A percentile compares a stretch with the other conserved stretches of the same genome.
Evolutionary conservation across 345 rosid genomes (phyloP).

Genomic region (Litchi chinensis): DNA sequence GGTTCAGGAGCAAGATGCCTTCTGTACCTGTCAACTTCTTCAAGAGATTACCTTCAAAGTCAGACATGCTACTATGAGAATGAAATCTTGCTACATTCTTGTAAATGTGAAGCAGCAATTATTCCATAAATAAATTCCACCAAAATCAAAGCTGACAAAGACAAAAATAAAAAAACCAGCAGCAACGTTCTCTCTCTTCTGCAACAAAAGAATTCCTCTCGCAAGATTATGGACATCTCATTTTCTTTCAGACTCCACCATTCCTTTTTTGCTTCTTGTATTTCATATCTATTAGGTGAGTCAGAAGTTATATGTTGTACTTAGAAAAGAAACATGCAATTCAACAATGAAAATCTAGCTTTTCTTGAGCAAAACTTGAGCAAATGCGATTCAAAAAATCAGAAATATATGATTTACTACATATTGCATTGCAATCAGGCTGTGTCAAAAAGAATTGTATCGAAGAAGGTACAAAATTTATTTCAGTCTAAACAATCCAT

Average conservation of each 20-base stretch:
- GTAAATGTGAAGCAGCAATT: constrained; percentile 15
- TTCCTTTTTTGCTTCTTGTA: constrained; percentile 27
- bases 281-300: neutral
- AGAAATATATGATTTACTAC: neutral
- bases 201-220: neutral
- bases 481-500: neutral
- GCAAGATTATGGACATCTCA: constrained; percentile 22
- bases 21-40: constrained; percentile 94
- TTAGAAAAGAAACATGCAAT: neutral
- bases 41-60: constrained; percentile 89
- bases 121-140: constrained; percentile 11
- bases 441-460: neutral
- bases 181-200: neutral
- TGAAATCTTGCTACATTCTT: neutral
- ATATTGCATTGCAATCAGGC: neutral
- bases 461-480: neutral
- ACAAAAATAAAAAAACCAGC: neutral
- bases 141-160: constrained; percentile 11
- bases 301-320: neutral
- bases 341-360: neutral
- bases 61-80: constrained; percentile 76
- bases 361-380: neutral
- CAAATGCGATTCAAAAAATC: neutral
- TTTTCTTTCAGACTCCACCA: constrained; percentile 16
- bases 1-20: constrained; percentile 85